Evolutionary conservation across 495 filamentous ascomycete genomes (phyloP), one percentile per base, ranked within the genome.

Genomic region (Neurospora sp.): DNA sequence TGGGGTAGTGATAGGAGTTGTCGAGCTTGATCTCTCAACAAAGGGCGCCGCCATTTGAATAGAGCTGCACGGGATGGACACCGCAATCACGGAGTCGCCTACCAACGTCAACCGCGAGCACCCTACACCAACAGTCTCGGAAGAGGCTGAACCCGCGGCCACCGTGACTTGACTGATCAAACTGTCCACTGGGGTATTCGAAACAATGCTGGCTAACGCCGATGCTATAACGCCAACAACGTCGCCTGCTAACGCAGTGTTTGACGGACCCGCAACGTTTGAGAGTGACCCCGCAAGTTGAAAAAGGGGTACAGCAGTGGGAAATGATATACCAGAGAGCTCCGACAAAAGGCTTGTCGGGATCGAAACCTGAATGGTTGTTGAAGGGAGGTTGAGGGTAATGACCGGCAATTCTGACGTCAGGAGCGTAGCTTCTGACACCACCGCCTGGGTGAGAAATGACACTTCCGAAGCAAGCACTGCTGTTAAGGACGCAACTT

Each of bases 31-130:
- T 16, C 3, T 27, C 53, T 18, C 69, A 37, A 69, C 22, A 35
- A 69, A 65, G 27, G 31, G 7, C n/a, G 68, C 20, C 27, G 40
- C 38, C 39, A 39, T 22, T 20, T 20, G 18, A 6, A 48, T n/a
- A n/a, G 72, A 44, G 35, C 38, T 40, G 44, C 72, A 76, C 9
- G 70, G 38, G 44, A 76, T 68, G 14, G 74, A 70, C 1, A 76
- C 44, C 0, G 71, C 70, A 31, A 75, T 40, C 61, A 74, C 40
- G 18, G 74, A 65, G 44, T 53, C 69, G 38, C 72, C 71, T 9
- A 75, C 31, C 18, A 75, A 68, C 10, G 69, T 70, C 35, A 77
- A 22, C 31, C n/a, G 9, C 9, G 75, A 77, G 45, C 74, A 77
- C 38, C 38, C 53, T 45, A 61, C 31, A 27, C 41, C 40, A 22